Conservation (phyloP, 1,284 basidiomycete genomes). For the Malassezia brasiliensis region DNA sequence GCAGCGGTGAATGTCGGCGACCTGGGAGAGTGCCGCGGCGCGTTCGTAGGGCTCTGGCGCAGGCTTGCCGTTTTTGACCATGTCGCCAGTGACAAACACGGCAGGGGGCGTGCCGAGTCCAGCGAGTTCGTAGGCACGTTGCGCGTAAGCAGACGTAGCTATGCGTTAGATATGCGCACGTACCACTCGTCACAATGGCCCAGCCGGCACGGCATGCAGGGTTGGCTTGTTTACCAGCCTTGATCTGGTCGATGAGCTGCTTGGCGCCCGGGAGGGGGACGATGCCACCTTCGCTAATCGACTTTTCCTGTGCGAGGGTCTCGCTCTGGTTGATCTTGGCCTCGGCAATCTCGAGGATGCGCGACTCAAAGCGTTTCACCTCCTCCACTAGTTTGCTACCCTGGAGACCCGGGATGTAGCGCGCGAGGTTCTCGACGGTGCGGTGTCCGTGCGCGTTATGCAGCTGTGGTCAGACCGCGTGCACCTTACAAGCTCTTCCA, state of each 20-base stretch:
- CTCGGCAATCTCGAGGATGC: constrained; percentile 38
- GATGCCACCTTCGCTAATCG: constrained; percentile 27
- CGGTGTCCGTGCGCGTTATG: constrained; percentile 41
- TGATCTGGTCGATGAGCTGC: constrained; percentile 21
- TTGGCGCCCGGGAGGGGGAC: constrained; percentile 41
- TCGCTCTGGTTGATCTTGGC: constrained; percentile 10
- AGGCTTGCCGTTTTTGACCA: constrained; percentile 38
- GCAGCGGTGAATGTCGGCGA: constrained; percentile 27
- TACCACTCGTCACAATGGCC: constrained; percentile 42
- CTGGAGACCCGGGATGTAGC: constrained; percentile 36
- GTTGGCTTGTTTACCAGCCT: constrained; percentile 2
- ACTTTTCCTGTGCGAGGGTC: constrained; percentile 12
- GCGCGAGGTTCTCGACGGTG: constrained; percentile 40
- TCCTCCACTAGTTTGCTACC: constrained; percentile 28
- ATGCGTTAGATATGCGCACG: not conserved
- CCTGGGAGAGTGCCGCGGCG: constrained; percentile 27
- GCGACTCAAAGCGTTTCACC: constrained; percentile 37
- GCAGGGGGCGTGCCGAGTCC: constrained; percentile 22
- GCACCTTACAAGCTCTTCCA: constrained; percentile 30
- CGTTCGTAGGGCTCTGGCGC: constrained; percentile 43
- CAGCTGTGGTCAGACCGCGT: constrained; percentile 15
- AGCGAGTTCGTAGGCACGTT: constrained; percentile 30
- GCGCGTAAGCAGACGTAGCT: constrained; percentile 42
- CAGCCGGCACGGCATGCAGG: constrained; percentile 30
- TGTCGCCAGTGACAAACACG: constrained; percentile 41